A percentile compares a stretch with the other conserved stretches of the same genome.
These are phyloP conservation scores for Diplocarpon mali DNA, from an alignment of 2,329 filamentous ascomycete species.

Conservation along the genomic window DNA sequence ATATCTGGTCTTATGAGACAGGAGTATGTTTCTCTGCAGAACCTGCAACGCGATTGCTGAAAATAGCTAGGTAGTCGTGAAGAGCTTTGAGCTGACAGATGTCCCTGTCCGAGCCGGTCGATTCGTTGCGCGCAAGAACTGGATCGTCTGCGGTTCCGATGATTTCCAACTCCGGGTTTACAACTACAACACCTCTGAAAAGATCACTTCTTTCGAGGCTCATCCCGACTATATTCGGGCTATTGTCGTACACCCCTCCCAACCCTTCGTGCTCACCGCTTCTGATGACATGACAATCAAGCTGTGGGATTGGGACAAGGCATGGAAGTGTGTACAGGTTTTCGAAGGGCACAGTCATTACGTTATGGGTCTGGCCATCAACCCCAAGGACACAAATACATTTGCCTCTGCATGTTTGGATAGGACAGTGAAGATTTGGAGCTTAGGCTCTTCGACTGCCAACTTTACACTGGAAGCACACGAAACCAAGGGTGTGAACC, in stretches of 20 bases:
- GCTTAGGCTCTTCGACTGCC: conserved; percentile 79
- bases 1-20: conserved; percentile 98
- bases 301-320: conserved; percentile 98
- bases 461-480: conserved; percentile 97
- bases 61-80: conserved; percentile 63
- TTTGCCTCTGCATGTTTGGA: conserved; percentile 93
- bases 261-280: conserved; percentile 90
- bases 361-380: conserved; percentile 94
- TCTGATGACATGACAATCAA: conserved; percentile 98
- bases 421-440: conserved; percentile 97
- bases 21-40: conserved; percentile 39
- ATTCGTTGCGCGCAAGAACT: conserved; percentile 97
- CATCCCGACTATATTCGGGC: conserved; percentile 98
- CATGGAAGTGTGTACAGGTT: conserved; percentile 89
- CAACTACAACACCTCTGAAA: conserved; percentile 99
- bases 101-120: conserved; percentile 93
- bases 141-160: conserved; percentile 92
- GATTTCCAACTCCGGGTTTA: conserved; percentile 84
- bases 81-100: conserved; percentile 98
- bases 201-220: conserved; percentile 93
- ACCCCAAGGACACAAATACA: conserved; percentile 92
- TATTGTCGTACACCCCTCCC: conserved; percentile 88
- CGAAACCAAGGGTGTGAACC: conserved; percentile 95
- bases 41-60: conserved; percentile 7
- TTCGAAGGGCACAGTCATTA: conserved; percentile 96